A percentile compares a stretch with the other conserved stretches of the same genome.
These are phyloP conservation scores for Trypanosoma boissoni DNA, from an alignment of 208 protist genomes.

Conservation along the genomic window DNA sequence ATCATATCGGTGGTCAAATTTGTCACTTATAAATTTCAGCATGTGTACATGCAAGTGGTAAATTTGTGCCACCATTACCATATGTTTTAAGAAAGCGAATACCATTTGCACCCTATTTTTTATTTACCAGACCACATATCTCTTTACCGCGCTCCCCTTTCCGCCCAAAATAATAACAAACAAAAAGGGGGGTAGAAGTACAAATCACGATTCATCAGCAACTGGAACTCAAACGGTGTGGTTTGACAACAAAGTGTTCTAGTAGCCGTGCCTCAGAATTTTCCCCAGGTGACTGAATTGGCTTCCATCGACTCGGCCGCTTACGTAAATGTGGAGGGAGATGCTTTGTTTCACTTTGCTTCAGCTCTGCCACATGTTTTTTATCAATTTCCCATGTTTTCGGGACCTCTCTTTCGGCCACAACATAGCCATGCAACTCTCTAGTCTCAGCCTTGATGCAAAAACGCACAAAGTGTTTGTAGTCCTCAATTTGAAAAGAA, in stretches of 20 bases:
- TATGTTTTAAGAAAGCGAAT: too few species aligned
- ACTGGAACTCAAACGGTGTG: conserved; percentile 26
- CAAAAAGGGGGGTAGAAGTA: too few species aligned
- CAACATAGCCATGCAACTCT: conserved; percentile 59
- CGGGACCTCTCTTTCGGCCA: conserved; percentile 53
- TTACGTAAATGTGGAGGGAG: conserved; percentile 61
- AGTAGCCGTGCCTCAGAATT: conserved; percentile 32
- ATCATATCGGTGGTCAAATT: too few species aligned
- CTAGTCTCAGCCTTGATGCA: conserved; percentile 49
- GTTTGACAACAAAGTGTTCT: conserved; percentile 59
- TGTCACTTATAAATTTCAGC: too few species aligned
- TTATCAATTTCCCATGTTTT: conserved; percentile 65
- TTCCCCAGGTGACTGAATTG: conserved; percentile 13
- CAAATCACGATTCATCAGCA: background rate
- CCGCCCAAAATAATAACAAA: too few species aligned
- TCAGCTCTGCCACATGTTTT: conserved; percentile 37
- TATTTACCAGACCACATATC: too few species aligned
- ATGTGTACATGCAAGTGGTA: too few species aligned
- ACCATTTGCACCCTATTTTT: too few species aligned
- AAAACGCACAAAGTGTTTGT: conserved; percentile 82
- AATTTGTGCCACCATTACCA: too few species aligned
- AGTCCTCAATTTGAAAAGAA: conserved; percentile 86
- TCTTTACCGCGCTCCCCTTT: too few species aligned
- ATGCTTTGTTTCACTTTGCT: conserved; percentile 17
- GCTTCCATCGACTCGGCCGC: conserved; percentile 63